phyloP scores from a whole-genome alignment of 1,284 basidiomycete species.

The Thelephora terrestris region DNA sequence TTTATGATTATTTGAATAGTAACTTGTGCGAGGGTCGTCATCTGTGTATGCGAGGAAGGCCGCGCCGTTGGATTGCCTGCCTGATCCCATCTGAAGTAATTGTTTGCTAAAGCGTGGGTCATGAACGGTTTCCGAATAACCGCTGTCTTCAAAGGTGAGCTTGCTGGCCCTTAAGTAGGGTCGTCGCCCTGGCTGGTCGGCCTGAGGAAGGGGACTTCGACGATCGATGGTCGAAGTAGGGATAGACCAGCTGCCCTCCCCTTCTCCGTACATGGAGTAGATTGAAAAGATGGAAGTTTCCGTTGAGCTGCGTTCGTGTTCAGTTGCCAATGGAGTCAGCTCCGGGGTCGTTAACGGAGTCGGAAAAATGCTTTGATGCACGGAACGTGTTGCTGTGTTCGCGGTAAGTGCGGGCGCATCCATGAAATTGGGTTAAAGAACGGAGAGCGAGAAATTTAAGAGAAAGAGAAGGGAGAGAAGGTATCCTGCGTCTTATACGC shows the following conservation, averaged over 20 bases:
- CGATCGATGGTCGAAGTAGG: constrained; percentile 14
- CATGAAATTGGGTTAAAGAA: too few species aligned
- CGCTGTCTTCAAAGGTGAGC: constrained; percentile 19
- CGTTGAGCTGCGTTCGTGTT: constrained; percentile 30
- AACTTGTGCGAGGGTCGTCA: not conserved
- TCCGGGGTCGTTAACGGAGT: constrained; percentile 18
- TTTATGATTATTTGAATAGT: not conserved
- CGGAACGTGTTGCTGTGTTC: not conserved
- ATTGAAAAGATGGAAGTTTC: constrained; percentile 69
- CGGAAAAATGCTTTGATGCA: constrained; percentile 5
- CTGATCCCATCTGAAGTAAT: constrained; percentile 12
- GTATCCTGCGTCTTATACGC: too few species aligned
- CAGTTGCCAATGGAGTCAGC: constrained; percentile 16
- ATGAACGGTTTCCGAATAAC: constrained; percentile 22
- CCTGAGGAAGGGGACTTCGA: constrained; percentile 16
- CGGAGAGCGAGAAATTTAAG: too few species aligned
- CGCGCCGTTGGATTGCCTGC: constrained; percentile 13
- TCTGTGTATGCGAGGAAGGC: constrained; percentile 8
- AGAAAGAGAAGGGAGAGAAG: too few species aligned
- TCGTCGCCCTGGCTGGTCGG: constrained; percentile 13
- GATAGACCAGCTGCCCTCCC: constrained; percentile 33
- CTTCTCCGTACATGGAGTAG: constrained; percentile 63
- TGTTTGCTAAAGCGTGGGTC: constrained; percentile 5
- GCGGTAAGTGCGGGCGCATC: too few species aligned
- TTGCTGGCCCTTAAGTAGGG: constrained; percentile 16